Evolutionary conservation across 306 rosid genomes (phyloP).

Genomic region (Albizia julibrissin): DNA sequence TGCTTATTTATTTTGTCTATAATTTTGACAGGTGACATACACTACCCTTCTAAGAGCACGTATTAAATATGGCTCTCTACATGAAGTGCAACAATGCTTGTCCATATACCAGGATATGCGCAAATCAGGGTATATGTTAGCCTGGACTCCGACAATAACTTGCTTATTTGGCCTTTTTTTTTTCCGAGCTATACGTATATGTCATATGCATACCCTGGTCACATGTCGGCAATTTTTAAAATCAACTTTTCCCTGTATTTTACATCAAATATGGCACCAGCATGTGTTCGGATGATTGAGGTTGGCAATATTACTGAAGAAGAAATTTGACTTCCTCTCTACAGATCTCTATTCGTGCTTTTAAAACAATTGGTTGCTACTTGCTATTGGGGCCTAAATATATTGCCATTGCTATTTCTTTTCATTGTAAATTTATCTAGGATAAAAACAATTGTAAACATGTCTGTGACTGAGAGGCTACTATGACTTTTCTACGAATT

Average conservation of each 20-base stretch:
- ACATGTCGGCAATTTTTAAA: background rate
- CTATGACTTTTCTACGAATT: background rate
- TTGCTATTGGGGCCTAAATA: background rate
- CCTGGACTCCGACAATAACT: background rate
- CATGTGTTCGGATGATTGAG: background rate
- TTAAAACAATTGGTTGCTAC: background rate
- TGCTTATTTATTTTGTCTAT: slow-evolving; percentile 20
- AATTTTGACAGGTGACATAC: slow-evolving; percentile 75
- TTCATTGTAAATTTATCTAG: background rate
- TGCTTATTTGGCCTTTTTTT: slow-evolving; percentile 4
- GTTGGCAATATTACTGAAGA: background rate
- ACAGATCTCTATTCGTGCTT: background rate
- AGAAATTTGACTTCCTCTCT: slow-evolving; percentile 8
- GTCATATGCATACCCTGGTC: slow-evolving; percentile 23
- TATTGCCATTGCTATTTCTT: background rate
- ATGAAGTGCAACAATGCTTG: slow-evolving; percentile 84
- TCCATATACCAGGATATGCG: slow-evolving; percentile 90
- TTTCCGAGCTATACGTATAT: slow-evolving; percentile 14
- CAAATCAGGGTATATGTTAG: slow-evolving; percentile 80
- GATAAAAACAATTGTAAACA: background rate
- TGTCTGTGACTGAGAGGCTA: background rate
- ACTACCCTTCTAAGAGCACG: slow-evolving; percentile 83
- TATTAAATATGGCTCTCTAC: slow-evolving; percentile 70
- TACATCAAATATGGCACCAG: background rate
- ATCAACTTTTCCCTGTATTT: background rate